Evolutionary conservation across 2,329 filamentous ascomycete species (phyloP), one percentile per base, ranked within the genome.

Genomic region (Ceratocystis lukuohia): DNA sequence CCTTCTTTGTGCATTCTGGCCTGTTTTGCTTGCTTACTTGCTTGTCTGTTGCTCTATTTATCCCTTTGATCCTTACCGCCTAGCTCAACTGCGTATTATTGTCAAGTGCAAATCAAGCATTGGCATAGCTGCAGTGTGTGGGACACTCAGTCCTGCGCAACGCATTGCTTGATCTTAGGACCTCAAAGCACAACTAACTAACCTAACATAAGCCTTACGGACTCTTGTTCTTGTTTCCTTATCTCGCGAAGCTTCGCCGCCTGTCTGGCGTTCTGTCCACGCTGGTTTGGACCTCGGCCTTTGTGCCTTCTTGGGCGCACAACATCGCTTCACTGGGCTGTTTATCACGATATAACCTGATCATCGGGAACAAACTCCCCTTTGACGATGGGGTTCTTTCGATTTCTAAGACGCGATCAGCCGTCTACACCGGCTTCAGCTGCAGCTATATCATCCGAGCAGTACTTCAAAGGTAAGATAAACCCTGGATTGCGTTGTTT

Each of bases 391-490:
- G 66, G 66, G 7, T 46, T 68, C 5, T 68, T 68, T 64, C 65
- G 65, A 25, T 68, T 68, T 22, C 50, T 68, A 17, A 68, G 65
- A 48, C 66, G 66, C 12, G 66, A 68, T n/a, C 63, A 64, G 6
- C 63, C 61, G 17, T 64, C 63, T 10, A 68, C 66, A 17, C 20
- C 66, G 6, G 66, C 66, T 10, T 63, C 64, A 6, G 66, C 66
- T 10, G 66, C 66, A n/a, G 66, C 66, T 15, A 68, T 68, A 33
- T 68, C 66, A 7, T 68, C 66, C 12, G 66, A 68, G 45, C 66
- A 68, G 30, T 68, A 68, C 33, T 68, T 68, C 25, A 68, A 65
- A 66, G 63, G 66, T 68, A 68, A 20, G 66, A 56, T 25, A 15
- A 15, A 25, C 8, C 7, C 33, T 33, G 33, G 1, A 33, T 33